These are phyloP conservation scores for Venturia asperata DNA, from an alignment of 2,329 filamentous ascomycete genomes.

Conservation along the genomic window DNA sequence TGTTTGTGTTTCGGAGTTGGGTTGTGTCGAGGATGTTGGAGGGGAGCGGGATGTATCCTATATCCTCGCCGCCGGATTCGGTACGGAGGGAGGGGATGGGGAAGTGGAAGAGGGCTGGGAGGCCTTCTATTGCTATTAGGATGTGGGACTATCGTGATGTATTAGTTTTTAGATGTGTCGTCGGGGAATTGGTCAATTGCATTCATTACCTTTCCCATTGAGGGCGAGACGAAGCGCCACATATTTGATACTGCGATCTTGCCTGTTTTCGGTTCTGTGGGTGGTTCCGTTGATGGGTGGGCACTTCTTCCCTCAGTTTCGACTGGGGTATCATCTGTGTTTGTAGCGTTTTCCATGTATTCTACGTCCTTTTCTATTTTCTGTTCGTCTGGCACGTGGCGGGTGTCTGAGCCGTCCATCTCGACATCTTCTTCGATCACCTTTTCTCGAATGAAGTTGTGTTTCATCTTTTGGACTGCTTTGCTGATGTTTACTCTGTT, in stretches of 20 bases:
- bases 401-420: slow-evolving; percentile 7
- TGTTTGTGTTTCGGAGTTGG: slow-evolving; percentile 24
- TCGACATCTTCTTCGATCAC: slow-evolving; percentile 5
- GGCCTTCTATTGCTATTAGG: slow-evolving; percentile 38
- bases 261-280: neutral
- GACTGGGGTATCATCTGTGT: neutral
- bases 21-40: slow-evolving; percentile 60
- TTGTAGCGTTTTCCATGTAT: slow-evolving; percentile 8
- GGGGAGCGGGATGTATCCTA: slow-evolving; percentile 42
- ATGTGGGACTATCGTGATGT: slow-evolving; percentile 23
- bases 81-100: slow-evolving; percentile 45
- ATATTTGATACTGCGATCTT: slow-evolving; percentile 18
- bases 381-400: neutral
- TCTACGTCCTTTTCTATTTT: slow-evolving; percentile 6
- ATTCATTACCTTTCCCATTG: slow-evolving; percentile 5
- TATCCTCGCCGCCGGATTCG: slow-evolving; percentile 33
- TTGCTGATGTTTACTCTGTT: slow-evolving; percentile 36
- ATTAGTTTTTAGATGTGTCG: neutral
- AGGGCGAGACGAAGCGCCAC: slow-evolving; percentile 12
- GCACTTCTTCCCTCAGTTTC: slow-evolving; percentile 5
- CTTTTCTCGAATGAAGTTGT: slow-evolving; percentile 10
- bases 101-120: slow-evolving; percentile 60
- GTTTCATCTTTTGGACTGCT: slow-evolving; percentile 21
- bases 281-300: neutral
- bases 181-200: neutral